Evolutionary conservation across 116 monocot genomes (phyloP), one percentile per base, ranked within the genome.

Genomic region (Posidonia oceanica): DNA sequence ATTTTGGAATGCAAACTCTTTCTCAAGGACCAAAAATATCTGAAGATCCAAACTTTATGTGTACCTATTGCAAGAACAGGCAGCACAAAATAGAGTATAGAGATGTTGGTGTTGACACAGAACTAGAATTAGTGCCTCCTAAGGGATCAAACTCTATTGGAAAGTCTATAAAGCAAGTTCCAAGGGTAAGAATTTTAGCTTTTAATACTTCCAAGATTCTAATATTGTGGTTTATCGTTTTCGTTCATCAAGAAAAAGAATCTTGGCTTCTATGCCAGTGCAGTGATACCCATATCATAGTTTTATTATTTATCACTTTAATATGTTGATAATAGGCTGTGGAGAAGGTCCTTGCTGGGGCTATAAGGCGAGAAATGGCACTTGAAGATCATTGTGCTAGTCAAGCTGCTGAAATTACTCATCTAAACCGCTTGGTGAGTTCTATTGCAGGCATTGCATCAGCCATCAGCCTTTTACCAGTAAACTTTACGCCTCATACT

Each of bases 331-430:
- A 4, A 41, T 71, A 99, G 99, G 93, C 88, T 38, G 94, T 99
- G 51, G 80, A 99, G 76, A 99, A 93, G 76, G 93, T 99, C 62
- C 74, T 93, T 66, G 83, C 99, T 53, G 99, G 94, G 72, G 82
- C 99, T 39, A 93, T 99, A 42, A 91, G 94, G 75, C 69, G 99
- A 54, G 99, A 99, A 85, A 99, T 91, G 94, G 88, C 86, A 64
- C 77, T 93, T 37, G 88, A 93, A 80, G 86, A 85, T 69, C 74
- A 77, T 11, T 90, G 86, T 82, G 77, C 78, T 8, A 90, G 83
- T 61, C 89, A 97, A 84, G 75, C 78, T 81, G 70, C 80, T 67
- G 87, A 92, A 83, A 90, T 97, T 61, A 36, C 56, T 39, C 93
- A 89, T 68, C 79, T 97, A 18, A 82, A 89, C 64, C 89, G 93